phyloP scores from a whole-genome alignment of 257 asterid species.

The Solanum microdontum region DNA sequence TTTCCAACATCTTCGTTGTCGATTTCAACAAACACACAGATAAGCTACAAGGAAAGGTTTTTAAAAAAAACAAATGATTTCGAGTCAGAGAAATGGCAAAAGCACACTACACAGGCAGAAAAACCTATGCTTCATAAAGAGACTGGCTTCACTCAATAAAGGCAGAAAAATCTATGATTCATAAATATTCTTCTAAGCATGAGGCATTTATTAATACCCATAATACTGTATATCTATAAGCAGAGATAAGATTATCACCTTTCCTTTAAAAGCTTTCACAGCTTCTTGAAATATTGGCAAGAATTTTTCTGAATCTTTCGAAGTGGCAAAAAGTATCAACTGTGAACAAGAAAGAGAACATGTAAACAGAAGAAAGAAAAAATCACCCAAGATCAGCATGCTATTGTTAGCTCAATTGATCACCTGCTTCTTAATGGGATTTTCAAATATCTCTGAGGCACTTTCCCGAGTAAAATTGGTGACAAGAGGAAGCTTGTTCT shows the following conservation, averaged over 20 bases:
- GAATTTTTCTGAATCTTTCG: conserved; percentile 47
- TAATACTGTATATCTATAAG: background rate
- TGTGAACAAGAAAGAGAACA: conserved; percentile 18
- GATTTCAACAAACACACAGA: conserved; percentile 58
- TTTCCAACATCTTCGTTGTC: conserved; percentile 84
- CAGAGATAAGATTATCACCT: conserved; percentile 32
- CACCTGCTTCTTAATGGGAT: conserved; percentile 94
- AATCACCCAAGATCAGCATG: background rate
- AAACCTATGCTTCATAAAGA: background rate
- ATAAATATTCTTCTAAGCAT: background rate
- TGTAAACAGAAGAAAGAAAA: background rate
- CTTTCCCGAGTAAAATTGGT: conserved; percentile 64
- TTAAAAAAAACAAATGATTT: background rate
- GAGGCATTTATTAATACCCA: background rate
- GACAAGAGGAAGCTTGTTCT: conserved; percentile 78
- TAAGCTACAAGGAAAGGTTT: conserved; percentile 32
- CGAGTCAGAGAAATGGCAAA: background rate
- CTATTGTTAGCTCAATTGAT: background rate
- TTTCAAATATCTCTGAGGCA: conserved; percentile 71
- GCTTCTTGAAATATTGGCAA: conserved; percentile 66
- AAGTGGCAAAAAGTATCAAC: conserved; percentile 76
- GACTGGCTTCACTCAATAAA: background rate
- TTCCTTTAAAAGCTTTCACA: conserved; percentile 79
- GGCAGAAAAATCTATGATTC: background rate
- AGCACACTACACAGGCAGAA: background rate